Evolutionary conservation across 768 basidiomycete species (phyloP), one percentile per base, ranked within the genome.

Genomic region (Boletus vermiculosoides): DNA sequence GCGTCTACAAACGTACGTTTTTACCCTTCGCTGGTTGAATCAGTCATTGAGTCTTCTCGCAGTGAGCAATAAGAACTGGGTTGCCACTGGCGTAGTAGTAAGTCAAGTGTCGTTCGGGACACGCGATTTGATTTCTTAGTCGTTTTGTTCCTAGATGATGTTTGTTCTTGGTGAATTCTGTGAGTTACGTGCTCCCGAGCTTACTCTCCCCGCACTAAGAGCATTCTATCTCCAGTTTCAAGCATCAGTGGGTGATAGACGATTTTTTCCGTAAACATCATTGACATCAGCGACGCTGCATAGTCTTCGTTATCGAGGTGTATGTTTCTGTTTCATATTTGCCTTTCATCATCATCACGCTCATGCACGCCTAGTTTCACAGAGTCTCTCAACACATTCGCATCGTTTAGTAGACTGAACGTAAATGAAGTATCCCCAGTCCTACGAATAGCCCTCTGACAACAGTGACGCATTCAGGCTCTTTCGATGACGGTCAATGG

Each of bases 401-500:
- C 16, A 11, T 70, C 83, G 25, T 70, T 84, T 37, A 52, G 57
- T 30, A 51, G 67, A 51, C 66, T 86, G 23, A 83, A 83, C 74
- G 82, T 63, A 41, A 54, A 54, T 41, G 18, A 46, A 18, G 7
- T 10, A 2, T 22, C n/a, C 31, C 36, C 12, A 1, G 13, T 20
- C 13, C 25, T 16, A 20, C 20, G 40, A 23, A 42, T 20, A 2
- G n/a, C 33, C 31, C 18, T 18, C 55, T 52, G 23, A 60, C 20
- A 7, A 25, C n/a, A n/a, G n/a, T n/a, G n/a, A n/a, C 5, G 8
- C 11, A 12, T 36, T n/a, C 51, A 69, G 68, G 9, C 73, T 5
- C 66, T 84, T 39, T 78, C 82, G 0, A 79, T 79, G 45, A 69
- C 80, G 3, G 77, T 85, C 60, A 84, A 84, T 59, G 81, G 74